Evolutionary conservation across 129 eudicot genomes (phyloP), one percentile per base, ranked within the genome.

Genomic region (Centella asiatica): DNA sequence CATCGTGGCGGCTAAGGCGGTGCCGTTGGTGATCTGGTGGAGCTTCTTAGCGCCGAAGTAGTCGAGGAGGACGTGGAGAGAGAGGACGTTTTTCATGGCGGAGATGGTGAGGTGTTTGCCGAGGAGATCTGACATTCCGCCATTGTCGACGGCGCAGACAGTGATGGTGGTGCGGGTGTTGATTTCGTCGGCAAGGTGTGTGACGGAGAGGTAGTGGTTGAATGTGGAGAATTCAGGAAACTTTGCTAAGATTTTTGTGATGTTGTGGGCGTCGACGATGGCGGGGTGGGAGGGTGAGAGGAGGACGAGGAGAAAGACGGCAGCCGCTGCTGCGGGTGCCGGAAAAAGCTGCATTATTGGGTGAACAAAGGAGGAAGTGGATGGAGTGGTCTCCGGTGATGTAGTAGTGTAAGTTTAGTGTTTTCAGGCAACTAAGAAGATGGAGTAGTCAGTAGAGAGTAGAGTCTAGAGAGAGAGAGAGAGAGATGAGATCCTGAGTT

Each of bases 31-130:
- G 60, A 92, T 84, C 50, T 92, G 88, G 76, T 92, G 98, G 42
- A 92, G 96, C 61, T 92, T 92, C 31, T 87, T 81, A 24, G 90
- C 88, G 54, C 95, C 95, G 67, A 85, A 92, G 60, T 92, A 92
- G 73, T 92, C 98, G 2, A 92, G 84, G 23, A 92, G 71, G 40
- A 92, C 84, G 67, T 92, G 98, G 48, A 92, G 73, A 3, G 95
- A 81, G 52, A 92, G 74, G 7, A 92, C 77, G 48, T 92, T 84
- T 40, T 82, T 81, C 62, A 92, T 66, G 1, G 87, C 69, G 76
- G 50, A 63, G 62, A 87, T 65, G 18, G 94, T 60, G 42, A 69
- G 82, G 63, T 81, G 86, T 26, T 80, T 76, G 32, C 74, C 10
- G 57, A 82, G 75, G 5, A 92, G 86, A 63, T 74, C 82, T 17